Evolutionary conservation across 768 basidiomycete species (phyloP).

Genomic region (Tricholoma hemisulphureum): DNA sequence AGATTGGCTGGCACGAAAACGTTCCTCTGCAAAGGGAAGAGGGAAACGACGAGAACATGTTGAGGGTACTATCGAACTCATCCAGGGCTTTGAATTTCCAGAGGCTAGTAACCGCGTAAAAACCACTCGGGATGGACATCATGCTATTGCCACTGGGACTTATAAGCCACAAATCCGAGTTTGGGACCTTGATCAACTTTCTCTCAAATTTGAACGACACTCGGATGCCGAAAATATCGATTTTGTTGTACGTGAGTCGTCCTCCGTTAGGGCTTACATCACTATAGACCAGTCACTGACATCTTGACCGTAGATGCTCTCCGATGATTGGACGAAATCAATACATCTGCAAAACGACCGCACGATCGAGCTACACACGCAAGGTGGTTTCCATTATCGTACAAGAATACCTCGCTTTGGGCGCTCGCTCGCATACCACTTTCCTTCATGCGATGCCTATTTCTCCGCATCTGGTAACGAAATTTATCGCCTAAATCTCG

Average conservation of each 20-base stretch:
- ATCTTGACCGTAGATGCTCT: slow-evolving; percentile 63
- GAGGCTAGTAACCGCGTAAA: slow-evolving; percentile 92
- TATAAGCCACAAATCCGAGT: slow-evolving; percentile 98
- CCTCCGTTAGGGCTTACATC: slow-evolving; percentile 13
- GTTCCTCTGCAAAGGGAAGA: slow-evolving; percentile 57
- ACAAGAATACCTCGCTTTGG: slow-evolving; percentile 95
- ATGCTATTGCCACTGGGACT: slow-evolving; percentile 91
- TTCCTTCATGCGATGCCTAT: slow-evolving; percentile 88
- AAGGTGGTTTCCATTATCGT: slow-evolving; percentile 88
- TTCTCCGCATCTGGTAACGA: slow-evolving; percentile 83
- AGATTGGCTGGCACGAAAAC: slow-evolving; percentile 85
- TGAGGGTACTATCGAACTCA: slow-evolving; percentile 84
- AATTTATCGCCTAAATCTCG: slow-evolving; percentile 91
- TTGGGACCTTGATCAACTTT: slow-evolving; percentile 91
- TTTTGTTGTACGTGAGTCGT: slow-evolving; percentile 83
- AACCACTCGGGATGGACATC: slow-evolving; percentile 87
- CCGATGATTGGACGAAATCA: slow-evolving; percentile 99
- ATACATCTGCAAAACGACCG: slow-evolving; percentile 95
- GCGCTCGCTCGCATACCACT: slow-evolving; percentile 89
- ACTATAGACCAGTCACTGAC: slow-evolving; percentile 1
- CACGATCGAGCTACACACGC: slow-evolving; percentile 92
- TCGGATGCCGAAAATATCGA: slow-evolving; percentile 97
- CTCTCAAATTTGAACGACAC: slow-evolving; percentile 94
- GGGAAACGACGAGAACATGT: slow-evolving; percentile 75
- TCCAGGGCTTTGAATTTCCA: slow-evolving; percentile 96